Evolutionary conservation across 768 basidiomycete species (phyloP), one percentile per base, ranked within the genome.

Genomic region (Hirschioporus abietinus): DNA sequence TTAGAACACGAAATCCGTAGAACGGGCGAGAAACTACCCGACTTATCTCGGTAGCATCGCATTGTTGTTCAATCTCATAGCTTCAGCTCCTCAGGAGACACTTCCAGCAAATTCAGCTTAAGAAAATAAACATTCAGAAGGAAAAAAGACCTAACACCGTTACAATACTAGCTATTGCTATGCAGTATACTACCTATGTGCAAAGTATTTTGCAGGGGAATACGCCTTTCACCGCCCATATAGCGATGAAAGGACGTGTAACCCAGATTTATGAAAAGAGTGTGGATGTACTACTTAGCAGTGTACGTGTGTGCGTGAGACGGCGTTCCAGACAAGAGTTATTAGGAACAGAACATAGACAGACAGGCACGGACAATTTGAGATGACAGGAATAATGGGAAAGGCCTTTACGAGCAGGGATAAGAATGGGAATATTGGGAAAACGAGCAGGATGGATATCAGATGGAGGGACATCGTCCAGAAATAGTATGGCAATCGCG

Each of bases 361-460:
- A 52, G 42, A 52, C 42, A 52, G 42, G 42, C 4, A 10, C 42
- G 20, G 12, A 52, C 42, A 10, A 20, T 52, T 52, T 52, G 2
- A 52, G 4, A 52, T 69, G 68, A 65, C 70, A 63, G 59, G 64
- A 65, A 65, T 65, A 65, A 70, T 65, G 63, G 71, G 36, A 60
- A 65, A 66, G 52, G 57, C 63, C 65, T 30, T 30, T 30, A 61
- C 35, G 64, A 70, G 68, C 70, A 65, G 20, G 64, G 15, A 66
- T 62, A 26, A 57, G 7, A 35, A 60, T 72, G 27, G 67, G 68
- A n/a, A 20, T 18, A 18, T 35, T 64, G 18, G 65, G 61, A n/a
- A 18, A 30, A 25, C 23, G 15, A 57, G 36, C 20, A 42, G 30
- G 35, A 25, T 24, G 42, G 42, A 52, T 52, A 52, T 52, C 42